Evolutionary conservation across 2,329 filamentous ascomycete genomes (phyloP), one percentile per base, ranked within the genome.

Genomic region (Diaporthe ilicicola): DNA sequence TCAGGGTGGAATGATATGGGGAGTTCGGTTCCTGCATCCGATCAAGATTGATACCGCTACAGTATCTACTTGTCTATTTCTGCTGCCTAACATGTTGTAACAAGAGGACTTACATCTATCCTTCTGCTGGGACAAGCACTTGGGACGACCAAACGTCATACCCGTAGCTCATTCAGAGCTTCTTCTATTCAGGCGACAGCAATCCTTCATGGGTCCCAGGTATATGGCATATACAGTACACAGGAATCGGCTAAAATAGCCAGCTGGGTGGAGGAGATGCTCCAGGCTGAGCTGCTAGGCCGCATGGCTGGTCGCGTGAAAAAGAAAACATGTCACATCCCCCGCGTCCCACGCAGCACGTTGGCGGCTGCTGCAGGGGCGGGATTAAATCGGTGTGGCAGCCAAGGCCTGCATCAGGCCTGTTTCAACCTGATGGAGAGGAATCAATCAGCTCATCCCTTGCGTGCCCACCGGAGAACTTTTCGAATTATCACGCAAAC

Each of bases 21-120:
- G 42, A 37, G 59, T 42, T 48, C 42, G 59, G 59, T 62, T 62
- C 42, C 59, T 62, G 59, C 59, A 62, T 62, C 59, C 42, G 59
- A 62, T 48, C 42, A 17, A 34, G 55, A 39, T 27, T n/a, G 24
- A 17, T 19, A 39, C 37, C 2, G n/a, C n/a, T n/a, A n/a, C n/a
- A n/a, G n/a, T n/a, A 27, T 59, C 37, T 44, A 8, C 9, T 1
- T 12, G 37, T 29, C 10, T 19, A 10, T 27, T 27, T n/a, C 22
- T 34, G 55, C 39, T 61, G 42, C 19, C 27, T 32, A 32, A 4
- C 12, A 24, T 3, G 2, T 32, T n/a, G 24, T 19, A 2, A 48
- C 8, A 15, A 13, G 37, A 39, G 37, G 13, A 8, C 32, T 34
- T 4, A 13, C 13, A 39, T 39, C 10, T 13, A 39, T 39, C 37